phyloP scores from a whole-genome alignment of 208 protist species.

The Trypanosoma cruzi region DNA sequence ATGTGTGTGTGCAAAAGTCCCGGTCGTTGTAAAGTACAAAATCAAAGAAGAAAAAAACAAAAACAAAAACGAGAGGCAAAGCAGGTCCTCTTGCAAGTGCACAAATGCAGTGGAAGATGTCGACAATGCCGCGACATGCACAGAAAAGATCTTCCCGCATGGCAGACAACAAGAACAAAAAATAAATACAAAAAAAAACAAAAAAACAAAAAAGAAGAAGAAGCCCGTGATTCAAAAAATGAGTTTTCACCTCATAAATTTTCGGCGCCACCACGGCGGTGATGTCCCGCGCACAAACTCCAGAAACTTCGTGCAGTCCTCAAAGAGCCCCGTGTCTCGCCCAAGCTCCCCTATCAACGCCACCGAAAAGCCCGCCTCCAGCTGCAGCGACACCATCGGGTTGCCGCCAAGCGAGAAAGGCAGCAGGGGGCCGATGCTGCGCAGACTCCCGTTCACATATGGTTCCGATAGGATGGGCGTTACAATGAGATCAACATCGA shows the following conservation, averaged over 20 bases:
- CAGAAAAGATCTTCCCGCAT: background rate
- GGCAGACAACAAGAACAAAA: background rate
- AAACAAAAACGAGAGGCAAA: background rate
- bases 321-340: conserved; percentile 80
- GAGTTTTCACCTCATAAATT: conserved; percentile 29
- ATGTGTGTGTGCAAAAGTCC: no score
- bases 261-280: conserved; percentile 68
- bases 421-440: conserved; percentile 61
- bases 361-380: conserved; percentile 66
- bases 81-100: background rate
- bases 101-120: background rate
- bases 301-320: conserved; percentile 79
- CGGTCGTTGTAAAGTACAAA: background rate
- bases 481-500: conserved; percentile 83
- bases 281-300: conserved; percentile 81
- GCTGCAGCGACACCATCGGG: conserved; percentile 81
- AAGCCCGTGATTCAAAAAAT: background rate
- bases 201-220: background rate
- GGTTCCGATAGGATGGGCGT: conserved; percentile 76
- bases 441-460: conserved; percentile 67
- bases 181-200: conserved; percentile 1
- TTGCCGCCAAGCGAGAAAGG: conserved; percentile 86
- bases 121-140: background rate
- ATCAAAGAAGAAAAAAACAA: background rate
- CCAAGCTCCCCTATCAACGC: conserved; percentile 80